Evolutionary conservation across 805 yeast genomes (phyloP).

Genomic region (Saccharomycopsis synnaedendra): DNA sequence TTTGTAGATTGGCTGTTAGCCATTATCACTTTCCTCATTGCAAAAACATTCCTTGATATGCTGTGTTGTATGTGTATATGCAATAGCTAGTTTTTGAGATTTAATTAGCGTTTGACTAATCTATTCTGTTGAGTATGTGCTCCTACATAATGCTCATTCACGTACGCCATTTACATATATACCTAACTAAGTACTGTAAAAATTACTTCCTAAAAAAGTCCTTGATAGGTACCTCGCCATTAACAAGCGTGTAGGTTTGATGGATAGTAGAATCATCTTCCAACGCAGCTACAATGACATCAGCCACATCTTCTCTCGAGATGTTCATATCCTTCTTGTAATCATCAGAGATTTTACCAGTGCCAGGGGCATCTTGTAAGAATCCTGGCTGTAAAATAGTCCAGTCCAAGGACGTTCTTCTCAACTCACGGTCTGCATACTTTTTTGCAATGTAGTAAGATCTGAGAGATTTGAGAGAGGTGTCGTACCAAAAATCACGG

Average conservation of each 20-base stretch:
- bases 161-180: too few relatives aligned
- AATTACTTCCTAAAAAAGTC: background rate
- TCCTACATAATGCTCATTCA: too few relatives aligned
- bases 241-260: constrained; percentile 32
- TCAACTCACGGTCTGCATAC: constrained; percentile 41
- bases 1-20: too few relatives aligned
- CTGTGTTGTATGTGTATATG: too few relatives aligned
- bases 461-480: constrained; percentile 29
- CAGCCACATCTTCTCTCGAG: constrained; percentile 47
- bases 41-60: too few relatives aligned
- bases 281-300: constrained; percentile 28
- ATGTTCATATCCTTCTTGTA: constrained; percentile 19
- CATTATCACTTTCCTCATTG: too few relatives aligned
- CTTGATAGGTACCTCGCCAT: constrained; percentile 25
- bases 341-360: constrained; percentile 29
- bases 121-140: too few relatives aligned
- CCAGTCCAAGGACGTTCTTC: constrained; percentile 33
- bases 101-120: too few relatives aligned
- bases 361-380: constrained; percentile 27
- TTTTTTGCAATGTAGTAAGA: constrained; percentile 50
- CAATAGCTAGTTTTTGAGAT: too few relatives aligned
- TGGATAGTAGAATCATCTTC: constrained; percentile 28
- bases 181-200: too few relatives aligned
- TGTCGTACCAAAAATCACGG: constrained; percentile 32
- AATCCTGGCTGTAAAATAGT: constrained; percentile 47